Conservation (phyloP, 1,284 basidiomycete species). For the Dichomitus squalens region DNA sequence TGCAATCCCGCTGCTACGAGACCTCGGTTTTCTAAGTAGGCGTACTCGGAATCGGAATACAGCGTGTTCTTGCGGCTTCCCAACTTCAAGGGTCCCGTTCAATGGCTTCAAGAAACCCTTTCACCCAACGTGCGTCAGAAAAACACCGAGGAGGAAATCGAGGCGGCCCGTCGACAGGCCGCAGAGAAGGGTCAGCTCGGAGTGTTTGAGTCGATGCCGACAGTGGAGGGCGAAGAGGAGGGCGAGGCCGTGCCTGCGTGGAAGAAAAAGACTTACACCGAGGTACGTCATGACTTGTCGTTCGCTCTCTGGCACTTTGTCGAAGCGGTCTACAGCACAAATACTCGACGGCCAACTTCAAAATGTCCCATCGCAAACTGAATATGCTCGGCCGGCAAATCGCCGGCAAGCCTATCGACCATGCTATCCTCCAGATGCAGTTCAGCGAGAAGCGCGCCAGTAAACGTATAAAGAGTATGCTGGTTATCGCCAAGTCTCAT, state of each 20-base stretch:
- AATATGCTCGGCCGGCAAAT: constrained; percentile 90
- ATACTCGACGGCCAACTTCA: constrained; percentile 90
- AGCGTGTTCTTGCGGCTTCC: constrained; percentile 36
- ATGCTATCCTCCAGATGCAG: constrained; percentile 95
- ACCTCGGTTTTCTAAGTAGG: neutral
- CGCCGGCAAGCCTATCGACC: constrained; percentile 86
- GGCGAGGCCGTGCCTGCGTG: constrained; percentile 20
- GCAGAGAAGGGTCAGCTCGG: constrained; percentile 54
- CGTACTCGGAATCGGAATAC: neutral
- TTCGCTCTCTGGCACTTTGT: neutral
- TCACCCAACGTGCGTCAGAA: constrained; percentile 49
- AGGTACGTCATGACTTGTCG: constrained; percentile 28
- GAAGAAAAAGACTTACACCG: constrained; percentile 32
- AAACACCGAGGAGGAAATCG: constrained; percentile 49
- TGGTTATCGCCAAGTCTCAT: constrained; percentile 87
- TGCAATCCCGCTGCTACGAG: constrained; percentile 5
- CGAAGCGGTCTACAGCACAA: constrained; percentile 64
- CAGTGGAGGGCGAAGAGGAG: constrained; percentile 27
- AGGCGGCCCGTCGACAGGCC: constrained; percentile 53
- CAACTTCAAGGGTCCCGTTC: constrained; percentile 48
- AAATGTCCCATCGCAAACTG: constrained; percentile 91
- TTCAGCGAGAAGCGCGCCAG: constrained; percentile 92
- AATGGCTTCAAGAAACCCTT: constrained; percentile 66
- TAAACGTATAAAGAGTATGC: constrained; percentile 84
- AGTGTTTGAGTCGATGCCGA: constrained; percentile 52